Conservation (phyloP, 2,329 filamentous ascomycete genomes). For the Apiospora sp. region DNA sequence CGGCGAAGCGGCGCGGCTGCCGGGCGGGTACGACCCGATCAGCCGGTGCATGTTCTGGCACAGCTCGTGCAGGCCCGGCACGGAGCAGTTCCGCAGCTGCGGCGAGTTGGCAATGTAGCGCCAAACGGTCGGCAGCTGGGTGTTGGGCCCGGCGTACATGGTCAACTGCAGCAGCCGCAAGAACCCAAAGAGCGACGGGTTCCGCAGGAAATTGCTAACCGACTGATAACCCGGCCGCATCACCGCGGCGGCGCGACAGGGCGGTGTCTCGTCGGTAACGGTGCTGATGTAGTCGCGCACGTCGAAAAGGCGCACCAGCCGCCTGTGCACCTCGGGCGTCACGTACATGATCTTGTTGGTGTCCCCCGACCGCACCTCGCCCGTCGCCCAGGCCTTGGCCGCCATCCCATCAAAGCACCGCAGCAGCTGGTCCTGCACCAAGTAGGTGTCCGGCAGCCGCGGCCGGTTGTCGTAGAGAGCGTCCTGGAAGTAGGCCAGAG, state of each 20-base stretch:
- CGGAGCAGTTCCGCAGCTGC: background rate
- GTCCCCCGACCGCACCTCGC: background rate
- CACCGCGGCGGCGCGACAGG: background rate
- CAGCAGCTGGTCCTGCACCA: conserved; percentile 16
- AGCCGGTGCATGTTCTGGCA: conserved; percentile 1
- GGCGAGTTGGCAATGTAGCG: background rate
- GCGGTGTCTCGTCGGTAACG: background rate
- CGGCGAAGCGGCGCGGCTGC: background rate
- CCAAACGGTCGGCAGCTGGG: background rate
- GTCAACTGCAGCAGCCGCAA: background rate
- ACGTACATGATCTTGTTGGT: conserved; percentile 1
- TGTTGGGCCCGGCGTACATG: background rate
- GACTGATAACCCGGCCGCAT: conserved; percentile 6
- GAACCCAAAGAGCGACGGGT: background rate
- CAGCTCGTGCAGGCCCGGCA: background rate
- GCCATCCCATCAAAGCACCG: background rate
- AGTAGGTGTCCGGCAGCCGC: conserved; percentile 11
- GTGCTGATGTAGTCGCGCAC: background rate
- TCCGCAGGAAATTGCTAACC: background rate
- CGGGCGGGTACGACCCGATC: background rate
- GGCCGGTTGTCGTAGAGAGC: conserved; percentile 15
- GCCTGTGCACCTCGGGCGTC: conserved; percentile 1
- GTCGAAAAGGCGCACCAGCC: background rate
- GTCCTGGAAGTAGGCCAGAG: background rate
- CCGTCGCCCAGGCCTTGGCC: background rate